phyloP scores from a whole-genome alignment of 129 eudicot genomes.

The Dittrichia graveolens region DNA sequence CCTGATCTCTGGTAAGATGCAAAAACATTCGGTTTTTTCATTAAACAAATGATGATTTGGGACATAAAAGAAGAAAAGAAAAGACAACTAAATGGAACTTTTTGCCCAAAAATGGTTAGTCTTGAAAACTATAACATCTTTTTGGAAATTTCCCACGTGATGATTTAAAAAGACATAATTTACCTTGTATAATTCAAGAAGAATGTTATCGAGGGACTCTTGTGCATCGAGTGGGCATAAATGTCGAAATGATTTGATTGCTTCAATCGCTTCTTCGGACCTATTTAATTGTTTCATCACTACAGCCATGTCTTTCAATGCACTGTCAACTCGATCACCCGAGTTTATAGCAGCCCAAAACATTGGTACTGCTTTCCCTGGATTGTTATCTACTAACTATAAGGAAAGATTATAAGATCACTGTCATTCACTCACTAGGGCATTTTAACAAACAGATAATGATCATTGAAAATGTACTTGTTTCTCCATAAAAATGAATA shows the following conservation, averaged over 20 bases:
- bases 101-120: not conserved
- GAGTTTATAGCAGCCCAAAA: slow-evolving; percentile 93
- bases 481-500: slow-evolving; percentile 11
- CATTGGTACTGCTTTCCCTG: slow-evolving; percentile 67
- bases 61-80: not conserved
- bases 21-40: not conserved
- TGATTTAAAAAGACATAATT: slow-evolving; percentile 1
- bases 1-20: slow-evolving; percentile 64
- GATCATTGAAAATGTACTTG: not conserved
- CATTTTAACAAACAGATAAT: slow-evolving; percentile 18
- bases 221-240: slow-evolving; percentile 75
- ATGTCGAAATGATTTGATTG: slow-evolving; percentile 85
- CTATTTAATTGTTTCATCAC: slow-evolving; percentile 84
- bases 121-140: not conserved
- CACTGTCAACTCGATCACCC: slow-evolving; percentile 92
- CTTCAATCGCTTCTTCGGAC: slow-evolving; percentile 90
- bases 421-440: not conserved
- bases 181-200: slow-evolving; percentile 91
- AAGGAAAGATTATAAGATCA: slow-evolving; percentile 12
- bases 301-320: slow-evolving; percentile 89
- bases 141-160: not conserved
- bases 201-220: slow-evolving; percentile 75
- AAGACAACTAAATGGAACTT: not conserved
- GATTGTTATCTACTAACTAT: slow-evolving; percentile 58
- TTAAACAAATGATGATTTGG: too few species aligned